These are phyloP conservation scores for Neoboletus subvelutipes DNA, from an alignment of 768 basidiomycete genomes.

Conservation along the genomic window DNA sequence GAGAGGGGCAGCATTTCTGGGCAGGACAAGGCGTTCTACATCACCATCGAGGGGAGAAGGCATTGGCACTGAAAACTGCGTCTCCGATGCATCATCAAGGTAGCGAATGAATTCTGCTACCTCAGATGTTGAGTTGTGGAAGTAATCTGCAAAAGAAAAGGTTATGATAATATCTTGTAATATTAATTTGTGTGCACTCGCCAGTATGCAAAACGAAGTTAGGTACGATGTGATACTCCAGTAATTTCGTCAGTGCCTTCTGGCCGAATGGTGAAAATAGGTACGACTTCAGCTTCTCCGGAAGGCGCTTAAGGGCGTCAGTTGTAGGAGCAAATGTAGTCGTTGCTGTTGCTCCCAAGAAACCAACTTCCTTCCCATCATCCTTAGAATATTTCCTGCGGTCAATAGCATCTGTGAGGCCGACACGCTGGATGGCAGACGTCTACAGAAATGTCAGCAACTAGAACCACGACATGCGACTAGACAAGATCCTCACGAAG, in stretches of 20 bases:
- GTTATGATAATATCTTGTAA: neutral
- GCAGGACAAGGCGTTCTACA: neutral
- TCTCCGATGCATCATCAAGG: neutral
- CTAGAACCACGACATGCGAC: neutral
- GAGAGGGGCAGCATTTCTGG: neutral
- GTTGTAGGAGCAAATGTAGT: slow-evolving; percentile 10
- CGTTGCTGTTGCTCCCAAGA: slow-evolving; percentile 3
- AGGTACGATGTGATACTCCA: slow-evolving; percentile 16
- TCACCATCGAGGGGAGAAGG: neutral
- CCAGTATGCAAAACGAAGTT: slow-evolving; percentile 6
- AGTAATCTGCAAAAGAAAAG: slow-evolving; percentile 8
- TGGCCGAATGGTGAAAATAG: slow-evolving; percentile 14
- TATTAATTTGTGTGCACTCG: neutral
- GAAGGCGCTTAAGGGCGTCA: slow-evolving; percentile 9
- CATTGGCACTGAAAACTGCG: neutral
- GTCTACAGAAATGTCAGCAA: slow-evolving; percentile 6
- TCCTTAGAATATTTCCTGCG: neutral
- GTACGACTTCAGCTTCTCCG: slow-evolving; percentile 6
- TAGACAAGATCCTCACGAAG: slow-evolving; percentile 6
- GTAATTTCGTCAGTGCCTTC: slow-evolving; percentile 13
- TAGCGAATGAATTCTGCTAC: neutral
- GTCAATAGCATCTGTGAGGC: slow-evolving; percentile 10
- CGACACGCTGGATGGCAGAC: slow-evolving; percentile 13
- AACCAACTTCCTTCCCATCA: neutral
- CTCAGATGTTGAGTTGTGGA: slow-evolving; percentile 9